These are phyloP conservation scores for Erigeron canadensis DNA, from an alignment of 129 eudicot genomes.

Conservation along the genomic window DNA sequence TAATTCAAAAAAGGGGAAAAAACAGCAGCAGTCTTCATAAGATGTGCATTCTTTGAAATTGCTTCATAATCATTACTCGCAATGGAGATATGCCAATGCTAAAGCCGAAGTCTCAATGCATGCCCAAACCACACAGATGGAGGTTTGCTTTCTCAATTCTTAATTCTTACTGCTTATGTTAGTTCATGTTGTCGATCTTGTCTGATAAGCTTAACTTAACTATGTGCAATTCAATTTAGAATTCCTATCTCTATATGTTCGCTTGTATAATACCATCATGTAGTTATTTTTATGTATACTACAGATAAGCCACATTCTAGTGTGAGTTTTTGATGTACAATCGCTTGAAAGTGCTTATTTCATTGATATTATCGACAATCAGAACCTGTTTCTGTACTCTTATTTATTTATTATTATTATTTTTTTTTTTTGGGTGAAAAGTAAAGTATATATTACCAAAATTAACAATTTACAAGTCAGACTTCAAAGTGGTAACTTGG, in stretches of 20 bases:
- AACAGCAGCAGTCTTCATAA: conserved; percentile 36
- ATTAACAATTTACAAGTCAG: too few relatives aligned
- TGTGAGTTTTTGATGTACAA: not conserved
- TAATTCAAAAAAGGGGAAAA: conserved; percentile 58
- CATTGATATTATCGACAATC: not conserved
- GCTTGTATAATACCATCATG: not conserved
- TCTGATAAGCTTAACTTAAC: not conserved
- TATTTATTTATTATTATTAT: too few relatives aligned
- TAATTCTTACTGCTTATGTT: not conserved
- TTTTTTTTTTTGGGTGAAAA: too few relatives aligned
- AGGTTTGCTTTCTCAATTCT: conserved; percentile 51
- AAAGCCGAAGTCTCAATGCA: conserved; percentile 62
- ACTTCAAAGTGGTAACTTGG: too few relatives aligned
- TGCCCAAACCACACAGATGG: conserved; percentile 56
- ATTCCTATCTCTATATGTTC: not conserved
- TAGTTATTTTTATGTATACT: not conserved
- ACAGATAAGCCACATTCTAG: not conserved
- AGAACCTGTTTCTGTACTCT: not conserved
- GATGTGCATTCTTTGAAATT: conserved; percentile 59
- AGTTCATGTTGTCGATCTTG: not conserved
- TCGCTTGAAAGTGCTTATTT: not conserved
- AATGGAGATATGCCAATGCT: conserved; percentile 86
- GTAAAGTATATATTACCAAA: too few relatives aligned
- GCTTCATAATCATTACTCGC: conserved; percentile 63
- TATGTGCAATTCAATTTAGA: not conserved